These are phyloP conservation scores for Skeletonema potamos DNA, from an alignment of 108 stramenopile species.

Conservation along the genomic window DNA sequence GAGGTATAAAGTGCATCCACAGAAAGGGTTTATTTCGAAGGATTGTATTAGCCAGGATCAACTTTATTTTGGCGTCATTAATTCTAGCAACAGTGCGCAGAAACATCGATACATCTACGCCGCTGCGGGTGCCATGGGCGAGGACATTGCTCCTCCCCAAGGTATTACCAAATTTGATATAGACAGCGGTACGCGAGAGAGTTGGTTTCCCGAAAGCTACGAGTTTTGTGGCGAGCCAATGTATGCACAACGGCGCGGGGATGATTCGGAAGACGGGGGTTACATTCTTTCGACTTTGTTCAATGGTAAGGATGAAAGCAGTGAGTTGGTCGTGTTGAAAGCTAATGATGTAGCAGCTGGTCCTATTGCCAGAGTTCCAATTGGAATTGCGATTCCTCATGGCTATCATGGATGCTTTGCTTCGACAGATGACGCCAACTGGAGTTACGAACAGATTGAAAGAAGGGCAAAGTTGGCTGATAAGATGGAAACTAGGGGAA, in stretches of 20 bases:
- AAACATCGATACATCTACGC: slow-evolving; percentile 68
- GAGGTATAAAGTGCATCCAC: slow-evolving; percentile 63
- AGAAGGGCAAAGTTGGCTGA: slow-evolving; percentile 79
- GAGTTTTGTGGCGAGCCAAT: slow-evolving; percentile 90
- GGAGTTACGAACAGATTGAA: slow-evolving; percentile 76
- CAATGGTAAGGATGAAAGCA: slow-evolving; percentile 59
- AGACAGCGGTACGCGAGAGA: slow-evolving; percentile 48
- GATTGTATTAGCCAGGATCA: slow-evolving; percentile 54
- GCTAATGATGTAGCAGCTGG: slow-evolving; percentile 58
- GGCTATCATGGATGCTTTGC: slow-evolving; percentile 82
- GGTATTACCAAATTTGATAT: slow-evolving; percentile 73
- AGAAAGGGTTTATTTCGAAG: slow-evolving; percentile 55
- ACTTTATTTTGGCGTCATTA: slow-evolving; percentile 78
- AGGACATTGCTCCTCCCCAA: slow-evolving; percentile 72
- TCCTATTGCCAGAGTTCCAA: slow-evolving; percentile 67
- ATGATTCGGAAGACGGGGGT: slow-evolving; percentile 59
- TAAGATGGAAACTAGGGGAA: slow-evolving; percentile 84
- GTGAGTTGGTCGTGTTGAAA: slow-evolving; percentile 68
- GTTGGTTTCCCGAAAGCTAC: slow-evolving; percentile 69
- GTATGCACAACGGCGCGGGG: slow-evolving; percentile 58
- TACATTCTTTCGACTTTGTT: slow-evolving; percentile 73
- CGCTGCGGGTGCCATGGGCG: slow-evolving; percentile 62
- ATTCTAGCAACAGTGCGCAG: slow-evolving; percentile 57
- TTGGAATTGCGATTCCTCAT: slow-evolving; percentile 79
- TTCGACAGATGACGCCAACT: slow-evolving; percentile 61